phyloP scores from a whole-genome alignment of 805 yeast genomes.

The Myxozyma kluyveri region DNA sequence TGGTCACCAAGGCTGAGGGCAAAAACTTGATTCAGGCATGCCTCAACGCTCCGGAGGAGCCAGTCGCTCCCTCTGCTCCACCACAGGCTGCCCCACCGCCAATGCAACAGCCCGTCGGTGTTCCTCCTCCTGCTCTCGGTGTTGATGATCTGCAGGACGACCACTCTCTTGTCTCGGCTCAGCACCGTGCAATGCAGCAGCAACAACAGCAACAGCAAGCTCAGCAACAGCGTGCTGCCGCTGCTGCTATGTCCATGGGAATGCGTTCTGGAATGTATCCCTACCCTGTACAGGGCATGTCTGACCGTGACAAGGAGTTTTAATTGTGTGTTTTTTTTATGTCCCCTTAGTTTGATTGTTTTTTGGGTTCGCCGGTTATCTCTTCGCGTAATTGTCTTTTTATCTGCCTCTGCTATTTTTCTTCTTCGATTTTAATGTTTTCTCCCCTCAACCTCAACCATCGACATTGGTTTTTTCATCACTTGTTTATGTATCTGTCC shows the following conservation, averaged over 20 bases:
- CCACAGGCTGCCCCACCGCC: constrained; percentile 16
- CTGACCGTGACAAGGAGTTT: constrained; percentile 27
- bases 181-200: constrained; percentile 19
- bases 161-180: constrained; percentile 16
- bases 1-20: constrained; percentile 96
- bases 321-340: background rate
- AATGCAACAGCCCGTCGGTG: constrained; percentile 2
- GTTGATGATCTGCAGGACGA: constrained; percentile 25
- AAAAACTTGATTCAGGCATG: constrained; percentile 96
- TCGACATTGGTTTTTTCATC: no score
- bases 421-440: background rate
- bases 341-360: no score
- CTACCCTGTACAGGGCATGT: constrained; percentile 24
- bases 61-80: constrained; percentile 22
- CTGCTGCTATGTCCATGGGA: constrained; percentile 21
- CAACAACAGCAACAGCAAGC: constrained; percentile 15
- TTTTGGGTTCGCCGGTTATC: no score
- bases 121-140: background rate
- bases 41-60: constrained; percentile 71
- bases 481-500: no score
- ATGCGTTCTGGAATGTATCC: constrained; percentile 24
- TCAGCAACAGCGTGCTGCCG: constrained; percentile 16
- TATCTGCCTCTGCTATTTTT: no score
- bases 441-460: no score
- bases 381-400: no score